Percentiles rank a stretch among this genome's conserved stretches.
Evolutionary conservation across 169 alveolate genomes (phyloP).

Genomic region (Eimeria brunetti): DNA sequence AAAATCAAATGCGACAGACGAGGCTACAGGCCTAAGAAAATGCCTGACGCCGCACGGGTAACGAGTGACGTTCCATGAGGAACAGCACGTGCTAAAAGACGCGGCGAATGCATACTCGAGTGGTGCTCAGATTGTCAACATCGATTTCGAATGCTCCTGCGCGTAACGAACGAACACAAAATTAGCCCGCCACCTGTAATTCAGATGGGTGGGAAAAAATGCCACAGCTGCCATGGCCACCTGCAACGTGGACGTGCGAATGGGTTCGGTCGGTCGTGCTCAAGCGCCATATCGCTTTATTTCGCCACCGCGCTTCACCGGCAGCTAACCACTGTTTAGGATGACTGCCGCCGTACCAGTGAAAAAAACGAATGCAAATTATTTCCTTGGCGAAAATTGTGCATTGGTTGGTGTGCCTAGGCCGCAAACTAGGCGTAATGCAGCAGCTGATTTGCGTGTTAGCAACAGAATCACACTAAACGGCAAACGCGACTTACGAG

Average conservation of each 20-base stretch:
- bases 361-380: neutral
- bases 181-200: neutral
- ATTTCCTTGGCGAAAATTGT: neutral
- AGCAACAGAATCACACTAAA: neutral
- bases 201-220: neutral
- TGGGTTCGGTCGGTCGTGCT: too few species aligned
- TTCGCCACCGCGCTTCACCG: neutral
- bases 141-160: conserved; percentile 77
- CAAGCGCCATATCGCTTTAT: neutral
- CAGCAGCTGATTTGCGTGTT: neutral
- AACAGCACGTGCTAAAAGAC: neutral
- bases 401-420: neutral
- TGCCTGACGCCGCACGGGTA: neutral
- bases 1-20: neutral
- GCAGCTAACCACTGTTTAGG: neutral
- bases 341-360: neutral
- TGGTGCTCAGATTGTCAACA: conserved; percentile 75
- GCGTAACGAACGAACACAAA: neutral
- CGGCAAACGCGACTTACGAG: conserved; percentile 5
- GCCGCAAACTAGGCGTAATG: neutral
- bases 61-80: neutral
- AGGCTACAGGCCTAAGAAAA: neutral
- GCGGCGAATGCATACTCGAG: conserved; percentile 10
- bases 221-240: neutral
- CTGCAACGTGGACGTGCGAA: neutral